Percentiles rank a stretch among this genome's conserved stretches.
phyloP scores from a whole-genome alignment of 495 filamentous ascomycete genomes.

The Aspergillus incahuasiensis region DNA sequence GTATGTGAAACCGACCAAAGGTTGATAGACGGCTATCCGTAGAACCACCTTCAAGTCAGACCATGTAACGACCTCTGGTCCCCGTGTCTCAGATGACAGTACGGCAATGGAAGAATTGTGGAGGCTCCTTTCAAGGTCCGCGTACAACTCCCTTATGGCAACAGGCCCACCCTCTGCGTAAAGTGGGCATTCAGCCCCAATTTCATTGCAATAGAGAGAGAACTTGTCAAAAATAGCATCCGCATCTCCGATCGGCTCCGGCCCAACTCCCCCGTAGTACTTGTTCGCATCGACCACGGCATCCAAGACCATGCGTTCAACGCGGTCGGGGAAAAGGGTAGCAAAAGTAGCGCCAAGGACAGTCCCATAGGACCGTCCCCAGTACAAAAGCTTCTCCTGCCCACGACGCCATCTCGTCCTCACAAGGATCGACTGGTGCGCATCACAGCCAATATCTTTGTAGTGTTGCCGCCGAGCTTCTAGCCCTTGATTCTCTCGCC shows the following conservation, averaged over 20 bases:
- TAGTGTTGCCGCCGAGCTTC: conserved; percentile 27
- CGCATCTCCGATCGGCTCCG: conserved; percentile 43
- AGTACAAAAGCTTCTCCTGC: conserved; percentile 51
- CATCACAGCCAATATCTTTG: conserved; percentile 26
- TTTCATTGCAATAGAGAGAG: conserved; percentile 44
- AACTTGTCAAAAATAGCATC: conserved; percentile 47
- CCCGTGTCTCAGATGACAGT: conserved; percentile 25
- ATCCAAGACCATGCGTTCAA: conserved; percentile 48
- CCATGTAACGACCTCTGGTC: conserved; percentile 41
- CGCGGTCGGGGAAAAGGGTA: conserved; percentile 48
- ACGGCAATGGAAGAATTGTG: conserved; percentile 45
- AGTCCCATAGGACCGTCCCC: conserved; percentile 68
- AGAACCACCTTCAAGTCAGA: conserved; percentile 35
- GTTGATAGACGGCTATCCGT: conserved; percentile 48
- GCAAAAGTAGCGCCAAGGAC: conserved; percentile 56
- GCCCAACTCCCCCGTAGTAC: conserved; percentile 38
- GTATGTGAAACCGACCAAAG: conserved; percentile 51
- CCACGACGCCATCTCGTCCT: conserved; percentile 33
- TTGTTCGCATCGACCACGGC: conserved; percentile 50
- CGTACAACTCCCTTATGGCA: conserved; percentile 39
- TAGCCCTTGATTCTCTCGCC: conserved; percentile 34
- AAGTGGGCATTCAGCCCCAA: conserved; percentile 39
- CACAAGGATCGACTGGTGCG: conserved; percentile 20
- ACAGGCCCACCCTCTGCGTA: conserved; percentile 34
- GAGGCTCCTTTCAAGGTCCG: conserved; percentile 33